Base-by-base conservation (phyloP, 192 early-diverging fungal species). In the Mortierella claussenii region DNA sequence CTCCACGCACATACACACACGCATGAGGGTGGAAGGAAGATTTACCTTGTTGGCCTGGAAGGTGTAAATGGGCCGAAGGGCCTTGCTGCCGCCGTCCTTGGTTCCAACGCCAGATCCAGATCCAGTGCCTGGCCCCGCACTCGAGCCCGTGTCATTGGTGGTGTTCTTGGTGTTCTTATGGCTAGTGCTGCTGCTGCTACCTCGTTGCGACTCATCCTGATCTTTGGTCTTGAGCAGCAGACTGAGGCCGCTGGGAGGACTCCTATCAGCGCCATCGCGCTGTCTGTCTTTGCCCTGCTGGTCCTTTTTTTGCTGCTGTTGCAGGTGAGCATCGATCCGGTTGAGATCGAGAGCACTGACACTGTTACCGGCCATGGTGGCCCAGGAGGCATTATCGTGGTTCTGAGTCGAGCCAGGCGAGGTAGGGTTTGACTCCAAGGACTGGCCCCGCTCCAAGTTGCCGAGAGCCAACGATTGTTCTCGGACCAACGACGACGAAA, bases 391-490 rank as follows among this genome's bases (percentile, higher is more conserved):
- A 23, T 61, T 50, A 28, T 28, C 33, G 6, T 15, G 27, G 3
- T 18, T 27, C 34, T 40, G 60, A 13, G 43, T 24, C 2, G 10
- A 23, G 21, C 31, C 17, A 15, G 42, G 53, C 18, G 51, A 53
- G 7, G 33, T 24, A 15, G 65, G 27, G 36, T 60, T 42, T 12
- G 65, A 56, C 36, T 49, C 57, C 26, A 59, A 55, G 33, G 64
- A 56, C 5, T 65, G 70, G 30, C 53, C 56, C 26, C 42, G 50
- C 18, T 79, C 75, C 23, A 79, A 50, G 20, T 70, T 33, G 15
- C 75, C 75, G 28, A 79, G 45, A 3, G 75, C 75, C 30, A 79
- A 49, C 0, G 75, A 79, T 49, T 79, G 75, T 21, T 79, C 67
- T n/a, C 75, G 75, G 20, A 79, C 62, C 24, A 70, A 30, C 9